Conservation (phyloP, 805 yeast genomes). For the Nakazawaea anatomiae region DNA sequence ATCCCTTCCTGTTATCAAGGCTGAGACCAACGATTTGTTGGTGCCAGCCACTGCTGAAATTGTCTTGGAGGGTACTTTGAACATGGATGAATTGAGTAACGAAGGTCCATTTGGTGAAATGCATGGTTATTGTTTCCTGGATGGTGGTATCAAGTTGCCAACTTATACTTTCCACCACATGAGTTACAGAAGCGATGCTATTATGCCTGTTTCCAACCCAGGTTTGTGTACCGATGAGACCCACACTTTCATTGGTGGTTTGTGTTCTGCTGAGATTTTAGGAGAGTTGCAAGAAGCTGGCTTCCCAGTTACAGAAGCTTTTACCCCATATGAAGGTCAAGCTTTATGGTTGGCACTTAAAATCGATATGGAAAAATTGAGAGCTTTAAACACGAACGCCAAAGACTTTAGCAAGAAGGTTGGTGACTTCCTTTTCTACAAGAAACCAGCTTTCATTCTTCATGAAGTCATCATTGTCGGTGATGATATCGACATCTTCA, state of each 20-base stretch:
- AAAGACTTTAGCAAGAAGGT: slow-evolving; percentile 16
- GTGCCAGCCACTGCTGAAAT: slow-evolving; percentile 22
- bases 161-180: slow-evolving; percentile 18
- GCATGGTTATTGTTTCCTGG: slow-evolving; percentile 23
- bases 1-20: slow-evolving; percentile 19
- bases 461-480: slow-evolving; percentile 22
- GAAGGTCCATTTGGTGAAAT: slow-evolving; percentile 28
- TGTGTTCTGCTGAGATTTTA: slow-evolving; percentile 16
- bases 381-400: slow-evolving; percentile 15
- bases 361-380: slow-evolving; percentile 17
- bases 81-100: slow-evolving; percentile 12
- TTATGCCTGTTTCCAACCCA: slow-evolving; percentile 22
- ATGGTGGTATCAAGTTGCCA: slow-evolving; percentile 21
- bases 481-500: slow-evolving; percentile 23
- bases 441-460: slow-evolving; percentile 15
- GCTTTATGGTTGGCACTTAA: slow-evolving; percentile 19
- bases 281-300: slow-evolving; percentile 9
- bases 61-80: slow-evolving; percentile 21
- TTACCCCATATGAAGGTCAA: slow-evolving; percentile 22
- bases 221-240: slow-evolving; percentile 23
- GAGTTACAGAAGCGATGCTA: slow-evolving; percentile 20
- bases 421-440: slow-evolving; percentile 16
- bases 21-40: slow-evolving; percentile 18
- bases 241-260: slow-evolving; percentile 22
- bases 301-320: slow-evolving; percentile 18